Evolutionary conservation across 1,284 basidiomycete species (phyloP).

Genomic region (Leccinum insolens): DNA sequence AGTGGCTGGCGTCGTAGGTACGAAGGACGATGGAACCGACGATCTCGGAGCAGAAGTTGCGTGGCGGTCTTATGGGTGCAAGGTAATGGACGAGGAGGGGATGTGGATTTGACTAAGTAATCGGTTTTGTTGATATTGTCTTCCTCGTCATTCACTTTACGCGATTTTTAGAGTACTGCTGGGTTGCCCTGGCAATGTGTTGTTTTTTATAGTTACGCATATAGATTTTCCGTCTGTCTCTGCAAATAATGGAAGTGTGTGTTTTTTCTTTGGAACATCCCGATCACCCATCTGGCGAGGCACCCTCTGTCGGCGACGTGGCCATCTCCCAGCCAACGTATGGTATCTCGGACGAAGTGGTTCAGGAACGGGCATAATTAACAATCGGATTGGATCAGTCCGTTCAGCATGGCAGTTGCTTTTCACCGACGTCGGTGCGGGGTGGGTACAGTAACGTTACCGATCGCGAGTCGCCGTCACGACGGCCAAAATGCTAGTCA

Average conservation of each 20-base stretch:
- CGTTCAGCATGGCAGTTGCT: not conserved
- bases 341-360: not conserved
- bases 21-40: conserved; percentile 45
- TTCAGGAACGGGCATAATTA: not conserved
- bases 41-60: conserved; percentile 48
- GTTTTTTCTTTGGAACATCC: not conserved
- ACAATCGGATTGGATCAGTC: not conserved
- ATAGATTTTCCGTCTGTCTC: not conserved
- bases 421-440: not conserved
- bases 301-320: not conserved
- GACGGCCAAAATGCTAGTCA: not conserved
- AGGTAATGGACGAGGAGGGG: conserved; percentile 29
- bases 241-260: not conserved
- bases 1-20: conserved; percentile 44
- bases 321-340: not conserved
- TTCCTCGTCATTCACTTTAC: not conserved
- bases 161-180: not conserved
- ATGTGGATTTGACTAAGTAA: conserved; percentile 21
- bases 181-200: not conserved
- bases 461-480: not conserved
- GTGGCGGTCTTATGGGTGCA: conserved; percentile 41
- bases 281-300: not conserved
- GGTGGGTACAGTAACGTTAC: not conserved
- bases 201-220: not conserved
- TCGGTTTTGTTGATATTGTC: not conserved